Evolutionary conservation across 176 grass and related monocot genomes (phyloP), one percentile per base, ranked within the genome.

Genomic region (Ananas comosus): DNA sequence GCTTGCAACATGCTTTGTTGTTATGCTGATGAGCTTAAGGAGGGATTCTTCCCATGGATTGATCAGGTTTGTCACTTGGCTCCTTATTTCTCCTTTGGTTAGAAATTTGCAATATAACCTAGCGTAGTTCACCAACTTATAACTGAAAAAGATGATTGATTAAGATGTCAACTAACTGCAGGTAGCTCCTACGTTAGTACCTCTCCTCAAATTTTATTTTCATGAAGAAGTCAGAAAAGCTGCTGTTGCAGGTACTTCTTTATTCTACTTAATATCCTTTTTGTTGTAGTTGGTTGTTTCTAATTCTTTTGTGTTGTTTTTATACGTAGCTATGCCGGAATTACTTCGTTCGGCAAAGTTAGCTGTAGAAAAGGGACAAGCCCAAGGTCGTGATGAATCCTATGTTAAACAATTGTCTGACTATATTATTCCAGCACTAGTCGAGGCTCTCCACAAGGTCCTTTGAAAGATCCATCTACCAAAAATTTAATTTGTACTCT

Each of bases 1-100:
- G 95, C 95, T 64, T 99, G 95, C 76, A 99, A 99, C 72, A 99
- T 99, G 95, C 87, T 99, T 5, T 94, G 95, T 80, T 99, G 95
- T 64, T 99, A 99, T 78, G 95, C 95, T 66, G 95, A 99, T 86
- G 95, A 99, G 58, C 90, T 99, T 25, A 93, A 99, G 69, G 95
- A 99, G 75, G 95, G 95, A 6, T 99, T 99, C 85, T 99, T 84
- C 69, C 95, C 95, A 54, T 99, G 95, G 95, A 93, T 99, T 47
- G 95, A 99, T 78, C 95, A 99, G 94, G 94, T 99, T 85, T 56
- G 22, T 70, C 72, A 23, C 33, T 42, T 75, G 57, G 53, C 54
- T 50, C 48, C 3, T 51, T n/a, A 29, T 8, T 52, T 48, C 28
- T 72, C 13, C 53, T 7, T 79, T 48, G 65, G 5, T 7, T 42